Evolutionary conservation across 2,329 filamentous ascomycete genomes (phyloP).

Genomic region (Pyrenophora seminiperda): DNA sequence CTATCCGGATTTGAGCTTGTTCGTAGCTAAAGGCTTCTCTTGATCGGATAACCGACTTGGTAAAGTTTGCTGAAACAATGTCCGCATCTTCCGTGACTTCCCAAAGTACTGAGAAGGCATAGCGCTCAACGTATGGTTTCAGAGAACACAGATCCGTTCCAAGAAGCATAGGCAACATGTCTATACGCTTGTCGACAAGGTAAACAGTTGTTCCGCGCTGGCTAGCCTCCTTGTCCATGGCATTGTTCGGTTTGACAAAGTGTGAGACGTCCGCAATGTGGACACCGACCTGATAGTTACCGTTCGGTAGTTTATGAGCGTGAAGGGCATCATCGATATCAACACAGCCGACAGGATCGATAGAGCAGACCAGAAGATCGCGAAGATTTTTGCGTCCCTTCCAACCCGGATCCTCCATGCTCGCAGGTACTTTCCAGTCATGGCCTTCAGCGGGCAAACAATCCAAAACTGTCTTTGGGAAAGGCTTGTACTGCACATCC

Average conservation of each 20-base stretch:
- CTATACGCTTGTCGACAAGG: conserved; percentile 97
- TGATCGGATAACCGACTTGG: conserved; percentile 96
- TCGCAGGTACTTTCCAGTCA: conserved; percentile 88
- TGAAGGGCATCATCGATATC: conserved; percentile 98
- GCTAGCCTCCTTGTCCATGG: conserved; percentile 95
- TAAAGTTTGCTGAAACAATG: conserved; percentile 83
- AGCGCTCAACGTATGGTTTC: conserved; percentile 92
- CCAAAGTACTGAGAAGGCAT: conserved; percentile 64
- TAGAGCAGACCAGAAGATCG: conserved; percentile 90
- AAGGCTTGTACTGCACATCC: conserved; percentile 96
- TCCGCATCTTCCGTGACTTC: conserved; percentile 85
- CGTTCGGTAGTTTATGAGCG: conserved; percentile 81
- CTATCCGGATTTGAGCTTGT: conserved; percentile 90
- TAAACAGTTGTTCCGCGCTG: conserved; percentile 96
- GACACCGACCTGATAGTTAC: conserved; percentile 94
- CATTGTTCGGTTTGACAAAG: conserved; percentile 95
- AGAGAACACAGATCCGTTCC: conserved; percentile 96
- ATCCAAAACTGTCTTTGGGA: conserved; percentile 92
- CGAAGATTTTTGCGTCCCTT: conserved; percentile 81
- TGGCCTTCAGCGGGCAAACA: conserved; percentile 91
- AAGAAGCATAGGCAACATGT: conserved; percentile 96
- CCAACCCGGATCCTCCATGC: conserved; percentile 83
- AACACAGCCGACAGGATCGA: conserved; percentile 93
- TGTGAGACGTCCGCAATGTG: conserved; percentile 99
- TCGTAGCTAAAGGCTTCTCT: conserved; percentile 98